Conservation (phyloP, 306 rosid species). For the Fragaria iinumae region DNA sequence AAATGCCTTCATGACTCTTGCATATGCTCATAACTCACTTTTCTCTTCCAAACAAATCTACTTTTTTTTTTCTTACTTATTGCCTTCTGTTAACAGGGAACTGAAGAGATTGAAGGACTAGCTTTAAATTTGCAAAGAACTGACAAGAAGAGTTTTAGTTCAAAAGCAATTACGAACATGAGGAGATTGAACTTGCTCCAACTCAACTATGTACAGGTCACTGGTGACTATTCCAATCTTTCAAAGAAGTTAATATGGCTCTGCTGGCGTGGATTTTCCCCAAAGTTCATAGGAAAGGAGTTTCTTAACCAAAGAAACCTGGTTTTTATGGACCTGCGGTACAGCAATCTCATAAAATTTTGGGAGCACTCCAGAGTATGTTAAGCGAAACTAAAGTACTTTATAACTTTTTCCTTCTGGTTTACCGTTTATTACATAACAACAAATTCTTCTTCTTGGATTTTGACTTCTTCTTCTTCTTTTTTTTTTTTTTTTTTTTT, state of each 20-base stretch:
- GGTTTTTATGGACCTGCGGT: not conserved
- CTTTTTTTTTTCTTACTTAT: too few species aligned
- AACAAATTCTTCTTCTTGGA: not conserved
- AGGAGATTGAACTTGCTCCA: not conserved
- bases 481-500: too few species aligned
- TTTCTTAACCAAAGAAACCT: not conserved
- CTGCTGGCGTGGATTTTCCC: not conserved
- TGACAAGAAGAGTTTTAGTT: not conserved
- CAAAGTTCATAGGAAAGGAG: not conserved
- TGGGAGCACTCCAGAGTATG: not conserved
- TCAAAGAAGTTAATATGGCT: slow-evolving; percentile 22
- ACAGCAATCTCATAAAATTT: not conserved
- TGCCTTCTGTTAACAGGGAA: not conserved
- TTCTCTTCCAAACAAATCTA: too few species aligned
- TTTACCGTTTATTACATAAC: too few species aligned
- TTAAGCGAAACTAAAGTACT: too few species aligned
- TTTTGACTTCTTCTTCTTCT: too few species aligned
- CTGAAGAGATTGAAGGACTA: not conserved
- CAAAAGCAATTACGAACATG: not conserved
- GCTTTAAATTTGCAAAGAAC: slow-evolving; percentile 26
- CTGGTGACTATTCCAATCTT: slow-evolving; percentile 29
- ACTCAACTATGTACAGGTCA: slow-evolving; percentile 8
- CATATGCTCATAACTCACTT: too few species aligned
- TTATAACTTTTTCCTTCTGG: too few species aligned
- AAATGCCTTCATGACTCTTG: too few species aligned